Evolutionary conservation across 305 asterid genomes (phyloP).

Genomic region (Salvia sclarea): DNA sequence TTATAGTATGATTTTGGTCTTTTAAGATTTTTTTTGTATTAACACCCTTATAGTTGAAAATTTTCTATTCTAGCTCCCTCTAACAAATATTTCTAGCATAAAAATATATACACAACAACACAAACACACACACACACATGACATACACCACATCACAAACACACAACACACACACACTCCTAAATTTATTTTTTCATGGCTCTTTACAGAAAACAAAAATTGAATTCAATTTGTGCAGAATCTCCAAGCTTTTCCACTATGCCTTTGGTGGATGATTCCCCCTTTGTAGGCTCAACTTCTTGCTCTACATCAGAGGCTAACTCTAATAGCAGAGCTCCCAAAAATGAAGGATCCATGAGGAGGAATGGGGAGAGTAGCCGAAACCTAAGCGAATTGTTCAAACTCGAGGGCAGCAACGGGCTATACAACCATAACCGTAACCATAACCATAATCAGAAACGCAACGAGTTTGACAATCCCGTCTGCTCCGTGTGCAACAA

Average conservation of each 20-base stretch:
- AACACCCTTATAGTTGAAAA: too few relatives aligned
- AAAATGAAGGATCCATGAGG: conserved; percentile 1
- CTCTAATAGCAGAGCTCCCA: background rate
- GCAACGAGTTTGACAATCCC: conserved; percentile 35
- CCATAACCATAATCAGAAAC: background rate
- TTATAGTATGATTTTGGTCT: too few relatives aligned
- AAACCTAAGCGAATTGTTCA: conserved; percentile 6
- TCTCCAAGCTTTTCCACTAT: too few relatives aligned
- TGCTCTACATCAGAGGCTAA: background rate
- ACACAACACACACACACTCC: too few relatives aligned
- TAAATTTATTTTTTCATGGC: too few relatives aligned
- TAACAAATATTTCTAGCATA: too few relatives aligned
- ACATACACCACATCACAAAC: too few relatives aligned
- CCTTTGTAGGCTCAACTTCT: conserved; percentile 28
- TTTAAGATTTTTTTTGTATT: too few relatives aligned
- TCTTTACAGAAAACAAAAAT: too few relatives aligned
- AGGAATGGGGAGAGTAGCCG: background rate
- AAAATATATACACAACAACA: too few relatives aligned
- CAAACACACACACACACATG: too few relatives aligned
- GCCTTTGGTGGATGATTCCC: conserved; percentile 13
- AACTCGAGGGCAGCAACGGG: conserved; percentile 7
- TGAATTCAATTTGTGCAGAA: conserved; percentile 23
- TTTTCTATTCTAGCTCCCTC: too few relatives aligned
- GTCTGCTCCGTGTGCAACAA: conserved; percentile 60
- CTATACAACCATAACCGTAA: background rate